phyloP scores from a whole-genome alignment of 805 yeast genomes.

The Debaryomyces maramus region DNA sequence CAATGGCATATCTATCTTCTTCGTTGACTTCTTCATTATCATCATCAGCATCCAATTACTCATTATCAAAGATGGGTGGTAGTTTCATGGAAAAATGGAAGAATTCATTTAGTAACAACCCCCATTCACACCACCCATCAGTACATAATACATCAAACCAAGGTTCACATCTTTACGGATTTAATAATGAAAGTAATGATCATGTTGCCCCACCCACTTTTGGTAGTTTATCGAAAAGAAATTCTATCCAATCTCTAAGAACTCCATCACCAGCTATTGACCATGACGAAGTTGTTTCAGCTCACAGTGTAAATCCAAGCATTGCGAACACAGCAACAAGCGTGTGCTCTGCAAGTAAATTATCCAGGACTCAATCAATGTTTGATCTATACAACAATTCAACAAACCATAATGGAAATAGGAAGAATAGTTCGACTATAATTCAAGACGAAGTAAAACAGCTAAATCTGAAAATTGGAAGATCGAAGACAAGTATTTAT shows the following conservation, averaged over 20 bases:
- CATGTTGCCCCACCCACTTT: conserved; percentile 13
- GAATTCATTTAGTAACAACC: conserved; percentile 23
- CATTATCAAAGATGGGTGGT: conserved; percentile 41
- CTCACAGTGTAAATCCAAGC: conserved; percentile 7
- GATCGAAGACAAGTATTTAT: conserved; percentile 25
- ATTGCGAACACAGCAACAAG: background rate
- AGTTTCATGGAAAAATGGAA: conserved; percentile 49
- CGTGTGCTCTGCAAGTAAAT: conserved; percentile 14
- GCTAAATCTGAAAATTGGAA: conserved; percentile 11
- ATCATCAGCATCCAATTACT: conserved; percentile 40
- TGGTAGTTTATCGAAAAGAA: conserved; percentile 21
- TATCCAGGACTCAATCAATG: conserved; percentile 39
- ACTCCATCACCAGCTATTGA: conserved; percentile 40
- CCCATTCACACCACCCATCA: background rate
- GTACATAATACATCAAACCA: background rate
- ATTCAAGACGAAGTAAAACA: conserved; percentile 8
- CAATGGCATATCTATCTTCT: conserved; percentile 42
- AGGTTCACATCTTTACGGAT: conserved; percentile 2
- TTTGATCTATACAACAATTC: conserved; percentile 23
- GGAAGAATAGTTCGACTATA: background rate
- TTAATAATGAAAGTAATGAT: conserved; percentile 11
- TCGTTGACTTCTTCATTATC: conserved; percentile 39
- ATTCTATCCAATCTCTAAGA: conserved; percentile 30
- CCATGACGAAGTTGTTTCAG: conserved; percentile 22
- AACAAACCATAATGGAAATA: background rate